phyloP scores from a whole-genome alignment of 2,329 filamentous ascomycete species.

The Pseudogymnoascus sp. region DNA sequence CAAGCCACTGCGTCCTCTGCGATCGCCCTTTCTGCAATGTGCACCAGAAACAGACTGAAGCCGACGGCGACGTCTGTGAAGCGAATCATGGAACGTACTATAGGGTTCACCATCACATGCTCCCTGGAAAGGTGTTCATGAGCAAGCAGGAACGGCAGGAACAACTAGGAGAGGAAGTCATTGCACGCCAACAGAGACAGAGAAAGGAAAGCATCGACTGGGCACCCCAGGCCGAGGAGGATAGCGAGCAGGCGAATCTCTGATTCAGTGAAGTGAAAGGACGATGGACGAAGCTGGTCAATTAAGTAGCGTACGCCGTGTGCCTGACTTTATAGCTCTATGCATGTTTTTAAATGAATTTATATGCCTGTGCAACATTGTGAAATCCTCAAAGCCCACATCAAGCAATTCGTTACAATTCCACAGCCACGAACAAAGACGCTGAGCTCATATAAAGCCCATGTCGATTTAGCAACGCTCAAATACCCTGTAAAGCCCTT shows the following conservation, averaged over 20 bases:
- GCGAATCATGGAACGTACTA: slow-evolving; percentile 4
- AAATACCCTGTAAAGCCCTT: slow-evolving; percentile 89
- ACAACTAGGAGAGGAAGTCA: not conserved
- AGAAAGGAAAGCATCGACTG: slow-evolving; percentile 1
- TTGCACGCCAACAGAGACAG: not conserved
- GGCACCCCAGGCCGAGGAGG: not conserved
- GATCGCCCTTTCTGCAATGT: not conserved
- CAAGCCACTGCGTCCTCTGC: slow-evolving; percentile 1
- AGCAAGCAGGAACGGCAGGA: slow-evolving; percentile 1
- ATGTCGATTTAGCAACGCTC: slow-evolving; percentile 63
- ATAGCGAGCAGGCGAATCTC: not conserved
- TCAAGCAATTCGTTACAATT: not conserved
- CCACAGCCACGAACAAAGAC: not conserved
- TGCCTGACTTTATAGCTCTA: slow-evolving; percentile 5
- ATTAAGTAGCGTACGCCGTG: not conserved
- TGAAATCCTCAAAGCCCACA: not conserved
- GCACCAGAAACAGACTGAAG: not conserved
- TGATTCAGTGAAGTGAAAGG: not conserved
- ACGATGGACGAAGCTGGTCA: not conserved
- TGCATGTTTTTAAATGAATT: not conserved
- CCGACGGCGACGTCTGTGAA: slow-evolving; percentile 2
- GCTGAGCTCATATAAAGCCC: no score
- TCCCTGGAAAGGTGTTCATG: slow-evolving; percentile 1
- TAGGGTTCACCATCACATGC: not conserved
- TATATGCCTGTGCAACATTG: not conserved